A percentile compares a stretch with the other conserved stretches of the same genome.
Conservation (phyloP, 352 stramenopile genomes). For the Phytopythium mirpurense region DNA sequence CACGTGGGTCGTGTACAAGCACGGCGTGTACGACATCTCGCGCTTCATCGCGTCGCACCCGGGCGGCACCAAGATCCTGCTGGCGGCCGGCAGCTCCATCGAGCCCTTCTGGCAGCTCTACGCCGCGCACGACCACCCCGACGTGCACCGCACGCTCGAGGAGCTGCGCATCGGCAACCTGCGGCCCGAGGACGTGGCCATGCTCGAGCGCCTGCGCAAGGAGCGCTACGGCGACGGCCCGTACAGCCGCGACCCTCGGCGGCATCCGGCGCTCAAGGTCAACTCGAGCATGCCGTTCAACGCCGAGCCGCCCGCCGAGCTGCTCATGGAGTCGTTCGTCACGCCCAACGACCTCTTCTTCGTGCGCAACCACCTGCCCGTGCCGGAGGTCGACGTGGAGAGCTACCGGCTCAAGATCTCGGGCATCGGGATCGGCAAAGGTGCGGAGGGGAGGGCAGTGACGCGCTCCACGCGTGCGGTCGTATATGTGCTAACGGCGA, state of each 20-base stretch:
- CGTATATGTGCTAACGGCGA: too few species aligned
- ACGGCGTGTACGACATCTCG: slow-evolving; percentile 97
- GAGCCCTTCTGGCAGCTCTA: slow-evolving; percentile 97
- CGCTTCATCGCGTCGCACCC: slow-evolving; percentile 94
- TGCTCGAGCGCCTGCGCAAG: slow-evolving; percentile 80
- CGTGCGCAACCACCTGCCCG: slow-evolving; percentile 96
- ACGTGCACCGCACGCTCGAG: slow-evolving; percentile 92
- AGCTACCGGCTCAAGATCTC: slow-evolving; percentile 64
- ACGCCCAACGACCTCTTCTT: slow-evolving; percentile 97
- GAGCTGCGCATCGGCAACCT: slow-evolving; percentile 89
- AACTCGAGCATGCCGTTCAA: slow-evolving; percentile 95
- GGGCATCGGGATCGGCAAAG: slow-evolving; percentile 50
- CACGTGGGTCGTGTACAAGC: slow-evolving; percentile 92
- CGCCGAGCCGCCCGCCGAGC: slow-evolving; percentile 88
- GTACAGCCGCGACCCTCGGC: slow-evolving; percentile 91
- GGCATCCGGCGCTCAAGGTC: slow-evolving; percentile 86
- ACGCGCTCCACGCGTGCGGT: too few species aligned
- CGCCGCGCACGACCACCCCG: slow-evolving; percentile 91
- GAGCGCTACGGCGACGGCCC: slow-evolving; percentile 86
- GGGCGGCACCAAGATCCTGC: slow-evolving; percentile 86
- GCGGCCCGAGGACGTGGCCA: slow-evolving; percentile 79
- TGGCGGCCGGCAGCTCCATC: slow-evolving; percentile 83
- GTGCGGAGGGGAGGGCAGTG: neutral
- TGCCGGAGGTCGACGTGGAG: slow-evolving; percentile 82
- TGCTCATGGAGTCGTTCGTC: slow-evolving; percentile 93